A percentile compares a stretch with the other conserved stretches of the same genome.
Evolutionary conservation across 129 eudicot genomes (phyloP).

Genomic region (Centrapalus pauciflorus): DNA sequence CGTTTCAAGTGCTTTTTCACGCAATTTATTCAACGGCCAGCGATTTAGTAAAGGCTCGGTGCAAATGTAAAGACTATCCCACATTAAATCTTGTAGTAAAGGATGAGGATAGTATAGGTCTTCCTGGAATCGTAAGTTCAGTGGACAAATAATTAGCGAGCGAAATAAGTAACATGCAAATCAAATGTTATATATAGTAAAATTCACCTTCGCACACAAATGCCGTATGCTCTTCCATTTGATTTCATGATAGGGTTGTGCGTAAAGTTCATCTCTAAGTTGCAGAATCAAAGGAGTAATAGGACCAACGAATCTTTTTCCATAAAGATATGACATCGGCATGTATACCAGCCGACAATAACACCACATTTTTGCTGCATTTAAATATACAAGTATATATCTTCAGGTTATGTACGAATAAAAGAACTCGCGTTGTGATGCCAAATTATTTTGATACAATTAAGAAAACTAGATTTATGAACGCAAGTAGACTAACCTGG

Average conservation of each 20-base stretch:
- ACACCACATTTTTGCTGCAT: constrained; percentile 43
- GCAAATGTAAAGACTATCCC: constrained; percentile 32
- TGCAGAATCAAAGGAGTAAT: constrained; percentile 39
- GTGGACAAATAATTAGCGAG: background rate
- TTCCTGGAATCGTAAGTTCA: constrained; percentile 18
- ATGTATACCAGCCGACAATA: constrained; percentile 41
- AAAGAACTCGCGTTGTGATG: too few species aligned
- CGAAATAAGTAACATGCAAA: background rate
- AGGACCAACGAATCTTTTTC: constrained; percentile 37
- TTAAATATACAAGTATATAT: too few species aligned
- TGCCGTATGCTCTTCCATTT: constrained; percentile 63
- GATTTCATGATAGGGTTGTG: constrained; percentile 51
- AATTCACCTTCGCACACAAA: constrained; percentile 52
- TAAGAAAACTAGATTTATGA: background rate
- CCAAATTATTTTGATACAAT: background rate
- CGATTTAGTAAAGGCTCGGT: constrained; percentile 29
- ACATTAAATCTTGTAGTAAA: constrained; percentile 35
- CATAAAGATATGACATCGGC: constrained; percentile 56
- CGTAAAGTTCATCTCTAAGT: constrained; percentile 67
- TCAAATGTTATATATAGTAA: background rate
- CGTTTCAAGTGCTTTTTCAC: constrained; percentile 31
- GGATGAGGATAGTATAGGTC: constrained; percentile 42
- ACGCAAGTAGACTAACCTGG: constrained; percentile 33
- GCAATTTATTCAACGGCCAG: constrained; percentile 36
- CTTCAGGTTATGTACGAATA: too few species aligned